phyloP scores from a whole-genome alignment of 805 yeast species.

The Metahyphopichia silvanorum region DNA sequence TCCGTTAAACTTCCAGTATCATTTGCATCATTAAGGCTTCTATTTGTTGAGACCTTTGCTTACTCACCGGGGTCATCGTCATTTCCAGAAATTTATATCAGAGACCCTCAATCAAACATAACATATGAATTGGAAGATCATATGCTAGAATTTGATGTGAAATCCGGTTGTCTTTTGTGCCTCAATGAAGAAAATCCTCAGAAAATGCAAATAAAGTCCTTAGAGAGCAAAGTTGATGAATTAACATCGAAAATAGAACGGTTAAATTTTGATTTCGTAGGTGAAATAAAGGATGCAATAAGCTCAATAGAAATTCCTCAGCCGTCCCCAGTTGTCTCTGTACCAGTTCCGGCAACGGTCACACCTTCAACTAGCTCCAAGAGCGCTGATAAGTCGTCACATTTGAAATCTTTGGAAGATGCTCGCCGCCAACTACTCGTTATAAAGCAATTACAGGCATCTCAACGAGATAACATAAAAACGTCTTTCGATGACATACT shows the following conservation, averaged over 20 bases:
- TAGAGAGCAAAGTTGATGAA: conserved; percentile 16
- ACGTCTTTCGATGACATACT: conserved; percentile 42
- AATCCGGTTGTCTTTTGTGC: conserved; percentile 56
- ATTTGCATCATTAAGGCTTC: conserved; percentile 54
- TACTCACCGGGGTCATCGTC: conserved; percentile 68
- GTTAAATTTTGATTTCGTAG: conserved; percentile 9
- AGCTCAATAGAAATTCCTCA: conserved; percentile 17
- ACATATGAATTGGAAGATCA: conserved; percentile 80
- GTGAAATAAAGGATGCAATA: conserved; percentile 16
- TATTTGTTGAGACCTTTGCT: conserved; percentile 85
- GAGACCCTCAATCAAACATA: conserved; percentile 55
- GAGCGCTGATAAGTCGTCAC: background rate
- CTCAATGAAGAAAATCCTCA: conserved; percentile 46
- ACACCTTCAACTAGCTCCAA: conserved; percentile 4
- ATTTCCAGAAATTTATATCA: conserved; percentile 78
- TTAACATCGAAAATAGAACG: conserved; percentile 15
- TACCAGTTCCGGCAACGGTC: conserved; percentile 7
- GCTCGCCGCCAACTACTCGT: conserved; percentile 59
- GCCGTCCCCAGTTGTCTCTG: conserved; percentile 5
- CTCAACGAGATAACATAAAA: conserved; percentile 41
- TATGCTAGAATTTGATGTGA: conserved; percentile 50
- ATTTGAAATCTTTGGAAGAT: conserved; percentile 32
- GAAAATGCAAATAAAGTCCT: conserved; percentile 11
- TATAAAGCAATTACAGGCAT: conserved; percentile 52
- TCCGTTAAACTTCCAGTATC: conserved; percentile 43